These are phyloP conservation scores for Aspergillus aculeatus DNA, from an alignment of 2,329 filamentous ascomycete genomes.

Conservation along the genomic window DNA sequence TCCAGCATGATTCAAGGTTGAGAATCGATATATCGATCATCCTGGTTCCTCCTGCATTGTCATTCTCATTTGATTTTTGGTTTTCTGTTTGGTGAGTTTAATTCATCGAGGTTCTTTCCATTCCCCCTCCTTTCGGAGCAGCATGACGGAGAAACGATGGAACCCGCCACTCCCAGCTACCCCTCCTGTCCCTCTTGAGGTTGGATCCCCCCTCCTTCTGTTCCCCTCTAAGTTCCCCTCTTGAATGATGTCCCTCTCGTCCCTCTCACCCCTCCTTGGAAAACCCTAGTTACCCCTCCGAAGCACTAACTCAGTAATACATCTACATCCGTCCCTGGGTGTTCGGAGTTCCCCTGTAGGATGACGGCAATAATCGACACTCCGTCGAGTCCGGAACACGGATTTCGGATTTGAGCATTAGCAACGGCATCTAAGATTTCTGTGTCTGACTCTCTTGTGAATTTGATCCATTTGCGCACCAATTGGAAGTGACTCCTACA, in stretches of 20 bases:
- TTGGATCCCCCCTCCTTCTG: background rate
- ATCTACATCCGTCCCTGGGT: background rate
- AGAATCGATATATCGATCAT: background rate
- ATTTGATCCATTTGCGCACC: background rate
- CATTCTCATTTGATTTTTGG: background rate
- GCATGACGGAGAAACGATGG: background rate
- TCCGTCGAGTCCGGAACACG: background rate
- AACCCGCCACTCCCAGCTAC: conserved; percentile 1
- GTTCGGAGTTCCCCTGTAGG: background rate
- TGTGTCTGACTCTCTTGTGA: background rate
- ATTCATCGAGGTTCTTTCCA: background rate
- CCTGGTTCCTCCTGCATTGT: background rate
- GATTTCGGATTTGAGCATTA: conserved; percentile 9
- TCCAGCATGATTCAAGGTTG: background rate
- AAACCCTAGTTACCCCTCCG: conserved; percentile 1
- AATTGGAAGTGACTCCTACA: conserved; percentile 6
- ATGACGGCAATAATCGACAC: background rate
- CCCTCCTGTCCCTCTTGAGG: conserved; percentile 5
- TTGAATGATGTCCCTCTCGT: background rate
- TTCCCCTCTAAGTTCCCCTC: background rate
- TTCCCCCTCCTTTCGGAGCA: background rate
- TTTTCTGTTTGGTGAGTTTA: conserved; percentile 8
- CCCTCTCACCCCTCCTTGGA: conserved; percentile 1
- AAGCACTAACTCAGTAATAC: background rate
- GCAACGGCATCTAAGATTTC: background rate